Evolutionary conservation across 305 asterid species (phyloP), one percentile per base, ranked within the genome.

Genomic region (Solanum chacoense): DNA sequence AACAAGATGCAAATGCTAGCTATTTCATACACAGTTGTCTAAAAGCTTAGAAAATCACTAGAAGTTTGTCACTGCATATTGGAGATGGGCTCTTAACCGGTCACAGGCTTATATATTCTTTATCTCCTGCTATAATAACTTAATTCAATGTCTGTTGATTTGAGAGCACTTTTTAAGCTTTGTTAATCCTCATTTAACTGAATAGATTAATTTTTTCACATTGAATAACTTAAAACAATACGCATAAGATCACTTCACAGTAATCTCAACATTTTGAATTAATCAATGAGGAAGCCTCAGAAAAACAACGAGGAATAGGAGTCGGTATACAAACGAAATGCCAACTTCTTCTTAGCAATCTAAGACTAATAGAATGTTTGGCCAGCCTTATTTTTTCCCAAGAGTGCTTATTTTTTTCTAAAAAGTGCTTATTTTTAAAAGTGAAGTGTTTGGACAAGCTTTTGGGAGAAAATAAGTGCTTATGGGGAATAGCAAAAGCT

Each of bases 291-390:
- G 24, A 79, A 89, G 37, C 84, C 67, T 75, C 86, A 35, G 55
- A 20, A 87, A 38, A 91, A 38, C 90, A 86, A 83, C 83, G 87
- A 63, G 85, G 55, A 59, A 77, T 3, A 29, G 72, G 65, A 79
- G 35, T 38, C 85, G 0, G 22, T 38, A 79, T 79, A 38, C 36
- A 79, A 79, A 79, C 3, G n/a, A 4, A 79, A 78, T 38, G 35
- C 65, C 63, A 2, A 79, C 34, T 79, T 38, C 59, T 78, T 37
- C 34, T 32, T 7, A 37, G 34, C 85, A 78, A 78, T 11, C 63
- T 37, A 78, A 78, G 55, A 65, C 31, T 65, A 65, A 24, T n/a
- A 65, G 16, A 24, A 65, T 65, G 29, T 65, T 24, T 59, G 69
- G 73, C 73, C 73, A 65, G 24, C 16, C 73, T n/a, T 65, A 65